Percentiles rank a stretch among this genome's conserved stretches.
These are phyloP conservation scores for Onygenales sp. DNA, from an alignment of 2,329 filamentous ascomycete genomes.

Conservation along the genomic window DNA sequence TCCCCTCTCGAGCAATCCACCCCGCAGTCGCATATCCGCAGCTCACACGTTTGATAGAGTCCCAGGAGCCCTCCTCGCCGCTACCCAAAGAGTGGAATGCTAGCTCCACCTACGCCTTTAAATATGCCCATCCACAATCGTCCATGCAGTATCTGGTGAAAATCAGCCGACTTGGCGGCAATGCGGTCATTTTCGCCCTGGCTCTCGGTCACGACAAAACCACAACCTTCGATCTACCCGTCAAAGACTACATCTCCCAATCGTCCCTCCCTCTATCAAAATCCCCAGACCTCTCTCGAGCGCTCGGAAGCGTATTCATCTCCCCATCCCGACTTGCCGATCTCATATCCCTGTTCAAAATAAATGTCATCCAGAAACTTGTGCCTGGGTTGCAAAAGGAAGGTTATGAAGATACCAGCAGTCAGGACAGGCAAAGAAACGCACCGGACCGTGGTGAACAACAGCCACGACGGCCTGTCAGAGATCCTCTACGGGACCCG, in stretches of 20 bases:
- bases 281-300: slow-evolving; percentile 17
- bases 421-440: slow-evolving; percentile 9
- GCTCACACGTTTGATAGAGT: not conserved
- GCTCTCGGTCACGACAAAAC: slow-evolving; percentile 74
- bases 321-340: slow-evolving; percentile 60
- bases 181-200: slow-evolving; percentile 73
- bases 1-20: not conserved
- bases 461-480: slow-evolving; percentile 36
- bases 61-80: slow-evolving; percentile 27
- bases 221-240: slow-evolving; percentile 62
- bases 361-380: slow-evolving; percentile 74
- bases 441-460: slow-evolving; percentile 10
- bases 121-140: slow-evolving; percentile 78
- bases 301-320: slow-evolving; percentile 57
- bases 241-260: slow-evolving; percentile 64
- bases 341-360: slow-evolving; percentile 62
- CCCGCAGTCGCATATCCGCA: not conserved
- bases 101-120: slow-evolving; percentile 63
- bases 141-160: slow-evolving; percentile 77
- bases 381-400: slow-evolving; percentile 67
- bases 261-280: slow-evolving; percentile 46
- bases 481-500: slow-evolving; percentile 45
- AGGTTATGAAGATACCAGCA: slow-evolving; percentile 57
- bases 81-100: slow-evolving; percentile 76
- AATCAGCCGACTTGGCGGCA: slow-evolving; percentile 69